Evolutionary conservation across 2,329 filamentous ascomycete genomes (phyloP), one percentile per base, ranked within the genome.

Genomic region (Diaporthe caulivora): DNA sequence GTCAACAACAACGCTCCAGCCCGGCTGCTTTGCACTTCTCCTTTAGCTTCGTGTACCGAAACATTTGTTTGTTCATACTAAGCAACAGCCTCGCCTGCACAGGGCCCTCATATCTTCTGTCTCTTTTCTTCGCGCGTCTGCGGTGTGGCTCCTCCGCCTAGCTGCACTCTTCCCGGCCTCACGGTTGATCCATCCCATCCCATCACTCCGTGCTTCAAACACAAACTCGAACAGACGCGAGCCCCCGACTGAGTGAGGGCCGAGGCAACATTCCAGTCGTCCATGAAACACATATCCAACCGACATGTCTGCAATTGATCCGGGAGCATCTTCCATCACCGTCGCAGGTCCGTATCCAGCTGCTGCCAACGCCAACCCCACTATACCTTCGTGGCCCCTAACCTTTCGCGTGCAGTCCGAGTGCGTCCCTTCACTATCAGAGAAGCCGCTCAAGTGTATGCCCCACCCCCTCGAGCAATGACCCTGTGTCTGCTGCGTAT

Each of bases 391-490:
- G 29, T 29, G 13, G 17, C 53, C 74, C 75, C 81, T 86, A 72
- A 83, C 55, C 47, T 15, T 58, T 57, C 68, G 26, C 9, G 29
- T 40, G 31, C 78, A 92, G 91, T 93, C 76, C 90, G 92, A 80
- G 92, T 93, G 77, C 90, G 92, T 78, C 92, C 92, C 8, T 93
- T 93, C 79, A 93, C 91, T 15, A 98, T 98, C 78, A 89, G 95
- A 85, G 97, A 99, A 88, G 97, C 97, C 78, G 97, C 97, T 53
- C 96, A 98, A 85, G 86, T 99, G 87, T 93, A 86, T 72, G 88
- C 78, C 60, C 57, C 42, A n/a, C 11, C 60, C 40, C 17, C n/a
- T 37, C 53, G 26, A 54, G n/a, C 34, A 34, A 13, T 21, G 15
- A 21, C 40, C 15, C 31, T 15, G 49, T 44, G 54, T 34, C 60